Conservation (phyloP, 208 protist species). For the Wallacemonas sp. region DNA sequence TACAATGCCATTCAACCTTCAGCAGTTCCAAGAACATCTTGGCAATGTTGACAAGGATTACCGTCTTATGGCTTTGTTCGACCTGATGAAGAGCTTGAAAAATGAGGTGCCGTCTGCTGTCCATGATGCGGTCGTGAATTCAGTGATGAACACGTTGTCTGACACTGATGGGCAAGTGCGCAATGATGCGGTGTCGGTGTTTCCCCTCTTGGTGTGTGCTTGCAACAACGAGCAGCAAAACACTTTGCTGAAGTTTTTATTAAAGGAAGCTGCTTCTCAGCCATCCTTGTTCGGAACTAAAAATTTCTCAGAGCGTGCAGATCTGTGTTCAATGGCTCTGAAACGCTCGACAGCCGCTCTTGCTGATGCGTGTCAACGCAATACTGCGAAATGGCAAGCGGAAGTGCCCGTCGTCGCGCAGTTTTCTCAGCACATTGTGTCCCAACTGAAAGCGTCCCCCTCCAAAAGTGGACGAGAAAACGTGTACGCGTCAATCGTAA, state of each 20-base stretch:
- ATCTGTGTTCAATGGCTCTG: constrained; percentile 48
- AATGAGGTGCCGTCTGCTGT: constrained; percentile 10
- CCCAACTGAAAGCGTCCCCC: no score
- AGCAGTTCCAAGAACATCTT: constrained; percentile 44
- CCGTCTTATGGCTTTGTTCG: constrained; percentile 73
- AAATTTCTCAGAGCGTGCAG: constrained; percentile 31
- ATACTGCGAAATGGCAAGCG: constrained; percentile 44
- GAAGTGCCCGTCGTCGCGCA: constrained; percentile 18
- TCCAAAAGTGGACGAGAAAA: constrained; percentile 19
- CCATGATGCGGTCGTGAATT: constrained; percentile 24
- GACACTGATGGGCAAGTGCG: constrained; percentile 35
- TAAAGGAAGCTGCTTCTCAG: constrained; percentile 19
- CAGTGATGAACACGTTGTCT: constrained; percentile 29
- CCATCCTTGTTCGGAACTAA: constrained; percentile 18
- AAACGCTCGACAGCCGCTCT: constrained; percentile 41
- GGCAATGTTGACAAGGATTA: constrained; percentile 64
- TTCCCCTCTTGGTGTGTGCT: constrained; percentile 23
- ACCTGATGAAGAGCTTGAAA: constrained; percentile 43
- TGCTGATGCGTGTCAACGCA: constrained; percentile 33
- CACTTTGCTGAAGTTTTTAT: constrained; percentile 29
- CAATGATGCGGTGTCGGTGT: constrained; percentile 31
- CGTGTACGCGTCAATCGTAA: constrained; percentile 30
- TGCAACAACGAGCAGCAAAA: constrained; percentile 33
- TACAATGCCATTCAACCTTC: constrained; percentile 24
- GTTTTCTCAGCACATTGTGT: constrained; percentile 11